A percentile compares a stretch with the other conserved stretches of the same genome.
Evolutionary conservation across 2,329 filamentous ascomycete genomes (phyloP).

Genomic region (Westerdykella sp.): DNA sequence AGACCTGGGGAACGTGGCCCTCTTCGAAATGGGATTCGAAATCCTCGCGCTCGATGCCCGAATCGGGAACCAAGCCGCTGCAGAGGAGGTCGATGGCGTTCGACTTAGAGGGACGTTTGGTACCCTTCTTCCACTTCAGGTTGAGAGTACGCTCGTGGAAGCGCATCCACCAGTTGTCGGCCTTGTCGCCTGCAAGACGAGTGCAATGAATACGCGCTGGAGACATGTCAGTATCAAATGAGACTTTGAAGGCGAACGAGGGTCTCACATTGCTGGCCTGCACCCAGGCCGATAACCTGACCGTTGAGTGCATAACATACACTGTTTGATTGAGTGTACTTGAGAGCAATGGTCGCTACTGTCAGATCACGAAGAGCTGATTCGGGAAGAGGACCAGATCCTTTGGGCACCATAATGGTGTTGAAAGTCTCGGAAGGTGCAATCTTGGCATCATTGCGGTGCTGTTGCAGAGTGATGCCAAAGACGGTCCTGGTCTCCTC

Average conservation of each 20-base stretch:
- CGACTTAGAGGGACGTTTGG: slow-evolving; percentile 94
- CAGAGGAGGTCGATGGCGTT: slow-evolving; percentile 96
- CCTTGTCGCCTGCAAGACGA: slow-evolving; percentile 92
- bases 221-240: slow-evolving; percentile 1
- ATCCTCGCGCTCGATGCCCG: slow-evolving; percentile 73
- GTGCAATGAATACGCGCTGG: slow-evolving; percentile 89
- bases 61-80: slow-evolving; percentile 79
- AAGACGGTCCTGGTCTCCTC: slow-evolving; percentile 84
- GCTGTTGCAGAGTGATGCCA: slow-evolving; percentile 80
- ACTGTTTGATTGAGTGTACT: slow-evolving; percentile 97
- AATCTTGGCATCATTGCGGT: slow-evolving; percentile 87
- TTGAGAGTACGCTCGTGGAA: slow-evolving; percentile 85
- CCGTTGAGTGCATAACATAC: slow-evolving; percentile 95
- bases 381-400: slow-evolving; percentile 65
- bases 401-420: slow-evolving; percentile 80
- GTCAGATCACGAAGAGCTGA: slow-evolving; percentile 82
- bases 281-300: slow-evolving; percentile 88
- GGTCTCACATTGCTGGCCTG: slow-evolving; percentile 72
- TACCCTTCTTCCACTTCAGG: slow-evolving; percentile 96
- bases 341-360: slow-evolving; percentile 92
- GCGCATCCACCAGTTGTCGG: slow-evolving; percentile 99
- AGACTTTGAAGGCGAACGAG: neutral
- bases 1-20: slow-evolving; percentile 62
- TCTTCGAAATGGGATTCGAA: slow-evolving; percentile 90
- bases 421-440: slow-evolving; percentile 73